A percentile compares a stretch with the other conserved stretches of the same genome.
phyloP scores from a whole-genome alignment of 176 grass and related monocot genomes.

The Phragmites australis region DNA sequence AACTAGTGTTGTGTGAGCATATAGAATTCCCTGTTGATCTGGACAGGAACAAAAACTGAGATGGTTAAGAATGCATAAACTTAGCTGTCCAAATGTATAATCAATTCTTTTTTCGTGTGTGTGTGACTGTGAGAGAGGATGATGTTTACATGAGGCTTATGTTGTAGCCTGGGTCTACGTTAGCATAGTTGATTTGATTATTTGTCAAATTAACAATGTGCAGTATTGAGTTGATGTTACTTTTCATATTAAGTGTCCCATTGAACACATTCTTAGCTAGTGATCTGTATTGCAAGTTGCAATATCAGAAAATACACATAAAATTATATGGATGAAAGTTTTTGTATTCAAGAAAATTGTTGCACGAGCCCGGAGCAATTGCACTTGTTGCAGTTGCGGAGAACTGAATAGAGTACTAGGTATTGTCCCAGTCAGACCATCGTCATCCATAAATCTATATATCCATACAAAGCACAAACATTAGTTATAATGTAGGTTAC shows the following conservation, averaged over 20 bases:
- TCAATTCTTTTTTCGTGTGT: neutral
- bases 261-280: no score
- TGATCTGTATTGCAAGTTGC: no score
- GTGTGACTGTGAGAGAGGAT: neutral
- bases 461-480: neutral
- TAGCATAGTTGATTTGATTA: no score
- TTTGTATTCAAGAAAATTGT: neutral
- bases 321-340: slow-evolving; percentile 8
- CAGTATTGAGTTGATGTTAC: no score
- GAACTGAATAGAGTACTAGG: slow-evolving; percentile 48
- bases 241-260: no score
- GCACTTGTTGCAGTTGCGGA: slow-evolving; percentile 66
- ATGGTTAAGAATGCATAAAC: slow-evolving; percentile 16
- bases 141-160: slow-evolving; percentile 48
- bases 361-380: slow-evolving; percentile 22
- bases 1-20: slow-evolving; percentile 10
- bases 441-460: slow-evolving; percentile 44
- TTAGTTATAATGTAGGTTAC: slow-evolving; percentile 2
- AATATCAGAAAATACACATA: neutral
- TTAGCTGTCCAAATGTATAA: neutral
- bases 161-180: no score
- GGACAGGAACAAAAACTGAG: neutral
- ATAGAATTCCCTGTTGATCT: slow-evolving; percentile 54
- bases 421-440: slow-evolving; percentile 44
- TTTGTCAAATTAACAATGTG: no score